Percentiles rank a stretch among this genome's conserved stretches.
Conservation (phyloP, 306 rosid genomes). For the Fragaria iinumae region DNA sequence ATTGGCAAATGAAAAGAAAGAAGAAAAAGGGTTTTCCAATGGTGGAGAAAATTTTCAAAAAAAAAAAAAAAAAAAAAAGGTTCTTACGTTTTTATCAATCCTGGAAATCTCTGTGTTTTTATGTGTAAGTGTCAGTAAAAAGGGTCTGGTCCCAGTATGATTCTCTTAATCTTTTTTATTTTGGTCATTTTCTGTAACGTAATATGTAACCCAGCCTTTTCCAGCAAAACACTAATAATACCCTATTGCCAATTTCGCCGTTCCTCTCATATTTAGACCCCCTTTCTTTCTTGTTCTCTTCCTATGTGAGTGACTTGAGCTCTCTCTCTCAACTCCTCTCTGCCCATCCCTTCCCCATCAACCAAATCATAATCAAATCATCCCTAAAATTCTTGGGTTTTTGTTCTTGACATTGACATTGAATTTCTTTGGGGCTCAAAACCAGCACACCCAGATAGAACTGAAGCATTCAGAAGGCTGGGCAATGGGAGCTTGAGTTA, state of each 20-base stretch:
- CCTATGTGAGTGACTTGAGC: constrained; percentile 44
- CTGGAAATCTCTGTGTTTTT: constrained; percentile 7
- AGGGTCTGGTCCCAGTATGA: constrained; percentile 27
- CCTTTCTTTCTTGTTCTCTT: constrained; percentile 20
- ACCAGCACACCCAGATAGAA: constrained; percentile 21
- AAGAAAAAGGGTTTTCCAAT: not conserved
- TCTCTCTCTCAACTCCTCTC: constrained; percentile 16
- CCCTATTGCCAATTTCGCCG: constrained; percentile 21
- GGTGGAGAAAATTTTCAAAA: not conserved
- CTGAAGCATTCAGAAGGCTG: constrained; percentile 29
- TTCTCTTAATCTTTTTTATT: constrained; percentile 13
- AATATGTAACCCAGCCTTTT: constrained; percentile 29
- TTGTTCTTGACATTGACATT: constrained; percentile 19
- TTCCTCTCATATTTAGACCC: constrained; percentile 27
- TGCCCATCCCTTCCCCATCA: constrained; percentile 26
- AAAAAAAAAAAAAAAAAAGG: not conserved
- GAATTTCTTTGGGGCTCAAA: constrained; percentile 21
- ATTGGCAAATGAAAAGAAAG: not conserved
- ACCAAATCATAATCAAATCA: constrained; percentile 16
- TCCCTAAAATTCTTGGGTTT: not conserved
- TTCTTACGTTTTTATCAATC: not conserved
- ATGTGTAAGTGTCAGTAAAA: constrained; percentile 31
- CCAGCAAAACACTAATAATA: constrained; percentile 32
- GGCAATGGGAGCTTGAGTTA: constrained; percentile 16
- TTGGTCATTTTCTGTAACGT: constrained; percentile 23